These are phyloP conservation scores for Cryptococcus sp. DNA, from an alignment of 1,284 basidiomycete species.

Conservation along the genomic window DNA sequence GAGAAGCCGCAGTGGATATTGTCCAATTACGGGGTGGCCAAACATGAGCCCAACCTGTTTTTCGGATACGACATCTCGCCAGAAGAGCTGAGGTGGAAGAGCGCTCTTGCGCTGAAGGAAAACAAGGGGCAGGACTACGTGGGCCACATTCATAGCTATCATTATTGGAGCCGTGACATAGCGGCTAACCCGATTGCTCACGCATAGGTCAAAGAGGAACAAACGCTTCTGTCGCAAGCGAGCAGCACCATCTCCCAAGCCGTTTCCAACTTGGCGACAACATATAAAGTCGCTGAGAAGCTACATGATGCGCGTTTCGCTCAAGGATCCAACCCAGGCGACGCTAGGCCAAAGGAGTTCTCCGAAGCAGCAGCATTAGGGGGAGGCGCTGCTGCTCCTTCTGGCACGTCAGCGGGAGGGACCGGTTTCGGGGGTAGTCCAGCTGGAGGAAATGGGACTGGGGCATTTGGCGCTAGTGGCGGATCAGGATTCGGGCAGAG, in stretches of 20 bases:
- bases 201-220: slow-evolving; percentile 41
- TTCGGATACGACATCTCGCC: slow-evolving; percentile 69
- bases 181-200: background rate
- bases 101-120: slow-evolving; percentile 61
- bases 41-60: slow-evolving; percentile 71
- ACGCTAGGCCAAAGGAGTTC: slow-evolving; percentile 32
- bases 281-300: slow-evolving; percentile 32
- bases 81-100: slow-evolving; percentile 77
- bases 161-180: too few species aligned
- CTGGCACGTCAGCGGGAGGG: background rate
- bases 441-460: slow-evolving; percentile 6
- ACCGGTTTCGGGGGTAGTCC: slow-evolving; percentile 6
- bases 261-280: slow-evolving; percentile 27
- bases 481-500: slow-evolving; percentile 5
- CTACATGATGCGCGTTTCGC: slow-evolving; percentile 44
- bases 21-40: slow-evolving; percentile 71
- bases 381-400: slow-evolving; percentile 3
- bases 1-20: slow-evolving; percentile 73
- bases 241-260: slow-evolving; percentile 31
- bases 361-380: slow-evolving; percentile 34
- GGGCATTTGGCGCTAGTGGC: slow-evolving; percentile 8
- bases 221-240: slow-evolving; percentile 24
- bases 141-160: slow-evolving; percentile 40
- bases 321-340: slow-evolving; percentile 17
- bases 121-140: slow-evolving; percentile 72